Conservation (phyloP, 1,139 yeast genomes). For the Suzukiozyma palmioleophila region DNA sequence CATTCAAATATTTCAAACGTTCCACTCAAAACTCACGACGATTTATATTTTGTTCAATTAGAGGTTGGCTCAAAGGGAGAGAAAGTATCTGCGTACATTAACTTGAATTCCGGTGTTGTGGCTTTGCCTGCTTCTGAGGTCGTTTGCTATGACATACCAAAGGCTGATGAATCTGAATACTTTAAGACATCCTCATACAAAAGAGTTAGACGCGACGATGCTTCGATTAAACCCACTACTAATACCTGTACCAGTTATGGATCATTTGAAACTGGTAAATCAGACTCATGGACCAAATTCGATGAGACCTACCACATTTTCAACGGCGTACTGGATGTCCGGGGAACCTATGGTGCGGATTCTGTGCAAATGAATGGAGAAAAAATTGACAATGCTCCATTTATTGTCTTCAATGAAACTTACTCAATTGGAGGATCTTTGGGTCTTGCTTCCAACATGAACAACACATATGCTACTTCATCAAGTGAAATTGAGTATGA, state of each 20-base stretch:
- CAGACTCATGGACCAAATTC: slow-evolving; percentile 17
- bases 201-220: no score
- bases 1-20: background rate
- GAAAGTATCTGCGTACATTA: slow-evolving; percentile 29
- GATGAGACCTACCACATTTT: slow-evolving; percentile 58
- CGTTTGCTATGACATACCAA: background rate
- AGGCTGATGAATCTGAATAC: no score
- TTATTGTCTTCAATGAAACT: slow-evolving; percentile 47
- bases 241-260: slow-evolving; percentile 25
- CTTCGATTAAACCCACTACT: no score
- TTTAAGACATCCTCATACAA: no score
- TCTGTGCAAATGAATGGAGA: slow-evolving; percentile 34
- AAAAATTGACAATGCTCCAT: slow-evolving; percentile 40
- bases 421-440: background rate
- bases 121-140: slow-evolving; percentile 2
- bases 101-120: slow-evolving; percentile 37
- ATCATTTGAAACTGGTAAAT: slow-evolving; percentile 21
- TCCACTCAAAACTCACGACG: background rate
- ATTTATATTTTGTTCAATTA: slow-evolving; percentile 26
- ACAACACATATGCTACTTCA: slow-evolving; percentile 7
- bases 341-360: slow-evolving; percentile 45
- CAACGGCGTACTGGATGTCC: slow-evolving; percentile 33
- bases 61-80: slow-evolving; percentile 30
- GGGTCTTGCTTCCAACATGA: background rate
- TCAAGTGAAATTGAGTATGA: slow-evolving; percentile 14